A percentile compares a stretch with the other conserved stretches of the same genome.
These are phyloP conservation scores for Xylariaceae sp. DNA, from an alignment of 2,329 filamentous ascomycete genomes.

Conservation along the genomic window DNA sequence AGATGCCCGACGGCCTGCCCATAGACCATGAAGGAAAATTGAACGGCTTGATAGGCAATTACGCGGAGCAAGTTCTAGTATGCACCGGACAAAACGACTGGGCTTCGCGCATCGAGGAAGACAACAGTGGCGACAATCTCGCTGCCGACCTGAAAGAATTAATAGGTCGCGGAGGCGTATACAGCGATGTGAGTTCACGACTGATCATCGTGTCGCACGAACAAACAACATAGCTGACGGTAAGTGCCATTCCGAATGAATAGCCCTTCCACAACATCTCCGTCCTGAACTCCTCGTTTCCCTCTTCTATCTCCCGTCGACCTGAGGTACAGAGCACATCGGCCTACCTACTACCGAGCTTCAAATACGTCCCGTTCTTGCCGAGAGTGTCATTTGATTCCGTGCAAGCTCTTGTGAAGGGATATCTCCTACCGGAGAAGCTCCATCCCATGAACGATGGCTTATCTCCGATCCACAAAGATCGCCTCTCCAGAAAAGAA, in stretches of 20 bases:
- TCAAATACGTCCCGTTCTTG: slow-evolving; percentile 73
- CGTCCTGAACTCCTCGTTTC: slow-evolving; percentile 72
- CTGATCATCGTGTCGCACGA: neutral
- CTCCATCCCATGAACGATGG: slow-evolving; percentile 60
- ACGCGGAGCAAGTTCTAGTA: slow-evolving; percentile 78
- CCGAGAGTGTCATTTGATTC: slow-evolving; percentile 57
- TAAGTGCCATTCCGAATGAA: slow-evolving; percentile 24
- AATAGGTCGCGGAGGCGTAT: slow-evolving; percentile 61
- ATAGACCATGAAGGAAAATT: slow-evolving; percentile 70
- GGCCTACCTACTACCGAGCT: slow-evolving; percentile 75
- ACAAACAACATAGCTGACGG: slow-evolving; percentile 29
- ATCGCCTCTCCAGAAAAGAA: slow-evolving; percentile 47
- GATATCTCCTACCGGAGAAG: slow-evolving; percentile 59
- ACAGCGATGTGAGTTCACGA: slow-evolving; percentile 57
- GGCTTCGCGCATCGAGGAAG: slow-evolving; percentile 80
- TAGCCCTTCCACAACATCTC: slow-evolving; percentile 82
- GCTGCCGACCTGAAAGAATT: slow-evolving; percentile 69
- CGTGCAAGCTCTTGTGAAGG: slow-evolving; percentile 56
- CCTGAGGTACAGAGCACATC: slow-evolving; percentile 53
- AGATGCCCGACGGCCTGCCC: slow-evolving; percentile 61
- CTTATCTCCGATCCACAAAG: slow-evolving; percentile 55
- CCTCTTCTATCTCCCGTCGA: slow-evolving; percentile 47
- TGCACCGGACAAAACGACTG: slow-evolving; percentile 79
- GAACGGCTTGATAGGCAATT: slow-evolving; percentile 72
- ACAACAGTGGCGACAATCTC: slow-evolving; percentile 62